Evolutionary conservation across 1,284 basidiomycete species (phyloP).

Genomic region (Leccinum solheimii): DNA sequence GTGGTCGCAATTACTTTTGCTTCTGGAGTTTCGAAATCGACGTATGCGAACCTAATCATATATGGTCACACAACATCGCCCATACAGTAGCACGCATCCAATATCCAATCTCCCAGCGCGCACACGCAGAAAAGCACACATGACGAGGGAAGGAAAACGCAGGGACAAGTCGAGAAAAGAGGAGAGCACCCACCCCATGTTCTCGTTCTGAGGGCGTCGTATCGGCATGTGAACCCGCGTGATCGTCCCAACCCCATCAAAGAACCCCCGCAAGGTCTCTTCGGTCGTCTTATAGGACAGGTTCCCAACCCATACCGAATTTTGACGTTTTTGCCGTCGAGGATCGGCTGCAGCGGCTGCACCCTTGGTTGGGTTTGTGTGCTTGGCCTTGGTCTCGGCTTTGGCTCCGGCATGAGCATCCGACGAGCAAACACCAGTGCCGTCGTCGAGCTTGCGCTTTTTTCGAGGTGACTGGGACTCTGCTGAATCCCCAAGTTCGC

Average conservation of each 20-base stretch:
- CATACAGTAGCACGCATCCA: background rate
- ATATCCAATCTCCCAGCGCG: background rate
- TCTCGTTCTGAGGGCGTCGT: conserved; percentile 59
- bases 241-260: conserved; percentile 71
- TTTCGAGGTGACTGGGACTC: conserved; percentile 34
- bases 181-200: conserved; percentile 53
- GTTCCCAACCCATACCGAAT: conserved; percentile 96
- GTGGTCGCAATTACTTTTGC: conserved; percentile 75
- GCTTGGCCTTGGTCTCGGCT: background rate
- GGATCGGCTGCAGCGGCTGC: conserved; percentile 8
- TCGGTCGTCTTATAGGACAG: conserved; percentile 87
- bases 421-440: conserved; percentile 26
- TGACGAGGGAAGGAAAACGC: background rate
- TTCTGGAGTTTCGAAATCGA: conserved; percentile 85
- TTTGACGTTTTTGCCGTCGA: conserved; percentile 52
- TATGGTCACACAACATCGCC: conserved; percentile 6
- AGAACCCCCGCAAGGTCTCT: conserved; percentile 69
- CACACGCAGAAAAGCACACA: background rate
- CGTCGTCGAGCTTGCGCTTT: conserved; percentile 50
- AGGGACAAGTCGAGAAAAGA: background rate
- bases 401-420: background rate
- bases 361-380: background rate
- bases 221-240: conserved; percentile 76
- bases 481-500: background rate
- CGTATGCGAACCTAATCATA: conserved; percentile 83